Evolutionary conservation across 2,329 filamentous ascomycete genomes (phyloP), one percentile per base, ranked within the genome.

Genomic region (Fusarium guadeloupense): DNA sequence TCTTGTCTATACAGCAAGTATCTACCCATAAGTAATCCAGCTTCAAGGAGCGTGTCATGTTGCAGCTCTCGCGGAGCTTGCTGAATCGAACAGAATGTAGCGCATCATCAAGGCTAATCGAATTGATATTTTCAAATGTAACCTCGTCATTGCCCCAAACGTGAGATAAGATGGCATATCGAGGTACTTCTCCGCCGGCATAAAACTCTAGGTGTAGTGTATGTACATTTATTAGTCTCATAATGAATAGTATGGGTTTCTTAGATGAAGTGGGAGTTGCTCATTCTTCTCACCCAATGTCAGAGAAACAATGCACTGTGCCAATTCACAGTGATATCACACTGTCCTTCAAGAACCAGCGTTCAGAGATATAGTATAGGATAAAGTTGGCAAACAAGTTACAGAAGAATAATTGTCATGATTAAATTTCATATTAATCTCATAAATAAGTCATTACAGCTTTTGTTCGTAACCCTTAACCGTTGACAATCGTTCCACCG

Each of bases 401-500:
- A n/a, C n/a, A n/a, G n/a, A n/a, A n/a, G n/a, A n/a, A n/a, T 49
- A 42, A 4, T 43, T 28, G 1, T 31, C 19, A 28, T 21, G 17
- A 54, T 42, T 46, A 33, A 30, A 12, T 16, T 13, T 38, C 5
- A 23, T 17, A 16, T 40, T 39, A 31, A 28, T 20, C 1, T 35
- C 30, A 9, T 34, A 31, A 31, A 12, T 23, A 26, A 3, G 1
- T 21, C 34, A 38, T 48, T 45, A 10, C 5, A 23, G 4, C 7
- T 39, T 54, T 21, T 45, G 7, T 13, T 45, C 3, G 17, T 44
- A 21, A 31, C 12, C 21, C 42, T 73, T 71, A 83, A 20, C 82
- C 80, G 58, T 81, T 82, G 23, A 84, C 80, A 35, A 83, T 66
- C 5, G 69, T 71, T 6, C 82, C 81, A 2, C 81, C 81, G 42